A percentile compares a stretch with the other conserved stretches of the same genome.
Conservation (phyloP, 2,329 filamentous ascomycete genomes). For the Hypocrella siamensis region DNA sequence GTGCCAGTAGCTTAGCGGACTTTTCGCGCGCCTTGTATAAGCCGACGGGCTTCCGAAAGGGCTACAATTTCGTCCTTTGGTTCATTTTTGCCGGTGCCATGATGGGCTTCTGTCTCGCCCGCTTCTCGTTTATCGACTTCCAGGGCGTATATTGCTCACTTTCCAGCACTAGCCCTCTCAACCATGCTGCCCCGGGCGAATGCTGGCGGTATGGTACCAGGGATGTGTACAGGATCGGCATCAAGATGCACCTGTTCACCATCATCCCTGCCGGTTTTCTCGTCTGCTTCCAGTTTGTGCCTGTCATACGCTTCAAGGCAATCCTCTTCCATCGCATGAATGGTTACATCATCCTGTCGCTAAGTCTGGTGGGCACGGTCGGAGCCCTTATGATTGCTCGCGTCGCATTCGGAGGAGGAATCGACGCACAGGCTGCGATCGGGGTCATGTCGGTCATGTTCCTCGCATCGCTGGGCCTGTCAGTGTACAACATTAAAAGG, state of each 20-base stretch:
- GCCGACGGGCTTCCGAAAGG: constrained; percentile 6
- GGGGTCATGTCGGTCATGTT: constrained; percentile 28
- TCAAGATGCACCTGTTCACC: constrained; percentile 25
- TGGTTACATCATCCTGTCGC: constrained; percentile 34
- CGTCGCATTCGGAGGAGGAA: constrained; percentile 33
- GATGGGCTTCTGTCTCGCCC: constrained; percentile 29
- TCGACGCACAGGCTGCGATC: constrained; percentile 27
- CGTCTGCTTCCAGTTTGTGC: constrained; percentile 29
- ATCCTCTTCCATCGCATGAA: constrained; percentile 41
- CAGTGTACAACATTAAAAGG: constrained; percentile 38
- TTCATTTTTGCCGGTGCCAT: constrained; percentile 15
- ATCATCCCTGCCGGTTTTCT: constrained; percentile 27
- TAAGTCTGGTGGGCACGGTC: constrained; percentile 26
- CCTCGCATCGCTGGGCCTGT: constrained; percentile 22
- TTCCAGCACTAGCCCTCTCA: not conserved
- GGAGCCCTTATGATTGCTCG: constrained; percentile 35
- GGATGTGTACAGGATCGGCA: constrained; percentile 17
- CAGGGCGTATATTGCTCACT: constrained; percentile 15
- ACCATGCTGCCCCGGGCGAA: constrained; percentile 16
- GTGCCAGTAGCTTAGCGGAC: too few relatives aligned
- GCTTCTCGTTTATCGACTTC: constrained; percentile 30
- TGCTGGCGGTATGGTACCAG: constrained; percentile 19
- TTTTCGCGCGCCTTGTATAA: too few relatives aligned
- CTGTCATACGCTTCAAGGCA: constrained; percentile 25
- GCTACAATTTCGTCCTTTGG: constrained; percentile 6